These are phyloP conservation scores for Ophiostoma tasmaniense DNA, from an alignment of 2,329 filamentous ascomycete species.

Conservation along the genomic window DNA sequence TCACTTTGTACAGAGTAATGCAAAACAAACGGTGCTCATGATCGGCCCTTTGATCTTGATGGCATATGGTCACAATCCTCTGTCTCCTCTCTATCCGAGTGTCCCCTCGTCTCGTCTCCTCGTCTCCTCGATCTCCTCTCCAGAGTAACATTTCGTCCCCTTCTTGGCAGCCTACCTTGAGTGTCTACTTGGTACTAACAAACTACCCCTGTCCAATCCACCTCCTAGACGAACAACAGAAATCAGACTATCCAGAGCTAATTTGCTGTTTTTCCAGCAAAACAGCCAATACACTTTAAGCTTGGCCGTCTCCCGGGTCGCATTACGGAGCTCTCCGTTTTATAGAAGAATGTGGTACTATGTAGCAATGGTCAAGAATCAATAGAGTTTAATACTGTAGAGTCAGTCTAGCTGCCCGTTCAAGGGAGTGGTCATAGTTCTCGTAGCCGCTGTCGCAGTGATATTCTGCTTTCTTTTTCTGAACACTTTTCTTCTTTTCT, in stretches of 20 bases:
- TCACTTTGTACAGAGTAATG: too few relatives aligned
- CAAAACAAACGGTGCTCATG: not conserved
- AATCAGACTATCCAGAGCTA: not conserved
- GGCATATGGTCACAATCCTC: not conserved
- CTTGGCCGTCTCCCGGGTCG: constrained; percentile 2
- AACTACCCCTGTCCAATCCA: not conserved
- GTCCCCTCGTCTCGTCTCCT: not conserved
- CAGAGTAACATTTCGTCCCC: not conserved
- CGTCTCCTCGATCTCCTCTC: not conserved
- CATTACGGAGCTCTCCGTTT: not conserved
- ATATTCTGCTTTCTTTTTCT: not conserved
- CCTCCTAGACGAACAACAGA: not conserved
- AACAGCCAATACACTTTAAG: constrained; percentile 8
- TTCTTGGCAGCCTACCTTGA: not conserved
- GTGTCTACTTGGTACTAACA: too few relatives aligned
- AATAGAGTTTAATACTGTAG: not conserved
- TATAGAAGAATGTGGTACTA: not conserved
- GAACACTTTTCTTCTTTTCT: not conserved
- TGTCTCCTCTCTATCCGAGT: not conserved
- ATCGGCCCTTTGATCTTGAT: not conserved
- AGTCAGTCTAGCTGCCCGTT: not conserved
- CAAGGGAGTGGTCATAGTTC: too few relatives aligned
- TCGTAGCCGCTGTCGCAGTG: not conserved
- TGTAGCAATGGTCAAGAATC: not conserved
- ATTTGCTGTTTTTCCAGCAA: not conserved